Percentiles rank a stretch among this genome's conserved stretches.
Evolutionary conservation across 495 filamentous ascomycete genomes (phyloP).

Genomic region (Xylaria cubensis): DNA sequence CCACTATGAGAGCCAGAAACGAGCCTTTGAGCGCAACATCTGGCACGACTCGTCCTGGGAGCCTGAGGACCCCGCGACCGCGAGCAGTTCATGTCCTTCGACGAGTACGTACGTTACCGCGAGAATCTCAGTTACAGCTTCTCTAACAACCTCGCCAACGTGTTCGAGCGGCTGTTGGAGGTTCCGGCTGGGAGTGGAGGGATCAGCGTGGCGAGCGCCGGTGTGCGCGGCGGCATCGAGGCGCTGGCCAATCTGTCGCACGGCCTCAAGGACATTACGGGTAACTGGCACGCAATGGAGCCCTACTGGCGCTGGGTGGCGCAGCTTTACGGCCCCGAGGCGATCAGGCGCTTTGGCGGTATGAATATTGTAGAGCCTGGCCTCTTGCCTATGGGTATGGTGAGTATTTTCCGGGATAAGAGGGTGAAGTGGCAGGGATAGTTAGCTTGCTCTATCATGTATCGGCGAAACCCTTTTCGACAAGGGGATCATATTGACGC

Average conservation of each 20-base stretch:
- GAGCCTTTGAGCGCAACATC: slow-evolving; percentile 48
- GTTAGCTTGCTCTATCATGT: background rate
- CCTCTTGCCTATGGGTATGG: slow-evolving; percentile 68
- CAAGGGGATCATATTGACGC: background rate
- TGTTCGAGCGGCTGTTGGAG: slow-evolving; percentile 48
- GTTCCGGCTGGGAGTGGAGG: slow-evolving; percentile 23
- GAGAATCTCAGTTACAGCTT: slow-evolving; percentile 49
- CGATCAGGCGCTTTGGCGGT: slow-evolving; percentile 65
- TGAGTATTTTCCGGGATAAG: slow-evolving; percentile 65
- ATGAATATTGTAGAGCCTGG: slow-evolving; percentile 67
- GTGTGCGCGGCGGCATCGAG: slow-evolving; percentile 39
- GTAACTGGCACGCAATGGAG: slow-evolving; percentile 51
- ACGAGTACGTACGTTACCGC: slow-evolving; percentile 59
- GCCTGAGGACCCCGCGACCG: slow-evolving; percentile 31
- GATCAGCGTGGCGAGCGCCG: slow-evolving; percentile 29
- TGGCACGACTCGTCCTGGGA: slow-evolving; percentile 15
- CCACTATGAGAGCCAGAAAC: slow-evolving; percentile 55
- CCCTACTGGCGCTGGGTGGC: slow-evolving; percentile 70
- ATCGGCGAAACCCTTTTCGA: background rate
- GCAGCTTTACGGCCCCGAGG: slow-evolving; percentile 64
- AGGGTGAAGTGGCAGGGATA: slow-evolving; percentile 64
- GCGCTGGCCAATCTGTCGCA: slow-evolving; percentile 24
- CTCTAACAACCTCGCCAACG: slow-evolving; percentile 33
- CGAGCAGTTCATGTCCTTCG: slow-evolving; percentile 57
- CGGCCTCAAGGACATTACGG: slow-evolving; percentile 31